Conservation (phyloP, 2,329 filamentous ascomycete species). For the Thielaviopsis euricoi region DNA sequence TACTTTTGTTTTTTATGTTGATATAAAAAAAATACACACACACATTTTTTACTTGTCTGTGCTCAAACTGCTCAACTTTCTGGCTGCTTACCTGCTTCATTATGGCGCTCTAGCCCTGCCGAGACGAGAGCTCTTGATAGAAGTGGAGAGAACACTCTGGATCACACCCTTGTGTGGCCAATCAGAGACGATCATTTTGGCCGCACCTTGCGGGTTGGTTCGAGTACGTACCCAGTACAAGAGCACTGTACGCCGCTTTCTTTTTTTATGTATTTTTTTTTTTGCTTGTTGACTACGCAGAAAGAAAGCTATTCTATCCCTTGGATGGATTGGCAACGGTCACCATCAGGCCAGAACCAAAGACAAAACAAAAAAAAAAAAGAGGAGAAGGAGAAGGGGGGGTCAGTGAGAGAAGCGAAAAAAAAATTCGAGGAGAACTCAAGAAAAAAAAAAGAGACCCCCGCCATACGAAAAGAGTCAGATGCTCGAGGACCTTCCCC, state of each 20-base stretch:
- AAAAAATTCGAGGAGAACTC: too few relatives aligned
- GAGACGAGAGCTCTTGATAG: conserved; percentile 1
- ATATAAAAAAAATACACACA: too few relatives aligned
- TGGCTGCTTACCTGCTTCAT: too few relatives aligned
- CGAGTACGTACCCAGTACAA: conserved; percentile 1
- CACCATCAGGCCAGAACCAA: not conserved
- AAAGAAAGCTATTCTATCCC: not conserved
- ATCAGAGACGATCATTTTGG: not conserved
- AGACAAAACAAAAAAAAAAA: not conserved
- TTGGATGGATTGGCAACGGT: not conserved
- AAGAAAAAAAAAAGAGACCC: too few relatives aligned
- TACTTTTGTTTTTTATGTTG: not conserved
- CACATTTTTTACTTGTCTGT: too few relatives aligned
- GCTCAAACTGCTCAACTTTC: too few relatives aligned
- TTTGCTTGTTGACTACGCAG: too few relatives aligned
- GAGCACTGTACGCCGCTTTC: not conserved
- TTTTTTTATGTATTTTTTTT: too few relatives aligned
- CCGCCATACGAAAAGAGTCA: not conserved
- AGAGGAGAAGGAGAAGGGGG: not conserved
- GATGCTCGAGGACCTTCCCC: not conserved
- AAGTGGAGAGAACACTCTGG: conserved; percentile 3
- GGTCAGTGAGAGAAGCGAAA: too few relatives aligned
- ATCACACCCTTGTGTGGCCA: not conserved
- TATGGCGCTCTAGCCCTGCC: too few relatives aligned
- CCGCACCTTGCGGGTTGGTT: too few relatives aligned